Conservation (phyloP, 176 grass and related monocot species). For the Zoysia japonica region DNA sequence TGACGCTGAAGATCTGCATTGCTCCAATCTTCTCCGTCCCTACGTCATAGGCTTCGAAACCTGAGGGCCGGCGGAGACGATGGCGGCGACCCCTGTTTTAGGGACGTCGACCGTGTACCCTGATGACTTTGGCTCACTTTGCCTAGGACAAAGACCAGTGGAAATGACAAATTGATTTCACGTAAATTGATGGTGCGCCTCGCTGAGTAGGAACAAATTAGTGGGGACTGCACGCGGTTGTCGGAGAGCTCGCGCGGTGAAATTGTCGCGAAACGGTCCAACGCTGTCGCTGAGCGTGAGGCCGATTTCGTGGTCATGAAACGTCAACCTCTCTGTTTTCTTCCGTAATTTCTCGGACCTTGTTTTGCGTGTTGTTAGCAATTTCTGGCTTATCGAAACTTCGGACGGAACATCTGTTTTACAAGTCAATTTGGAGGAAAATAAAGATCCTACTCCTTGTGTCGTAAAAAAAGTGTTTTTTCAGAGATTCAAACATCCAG, state of each 20-base stretch:
- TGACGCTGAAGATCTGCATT: too few relatives aligned
- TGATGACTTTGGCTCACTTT: background rate
- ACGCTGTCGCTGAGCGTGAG: background rate
- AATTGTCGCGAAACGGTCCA: background rate
- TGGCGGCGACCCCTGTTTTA: background rate
- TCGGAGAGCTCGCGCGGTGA: background rate
- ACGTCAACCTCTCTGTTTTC: too few relatives aligned
- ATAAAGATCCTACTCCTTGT: too few relatives aligned
- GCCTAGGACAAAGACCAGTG: background rate
- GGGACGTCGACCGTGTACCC: background rate
- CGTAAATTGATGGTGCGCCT: too few relatives aligned
- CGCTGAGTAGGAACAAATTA: background rate
- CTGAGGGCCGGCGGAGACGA: background rate
- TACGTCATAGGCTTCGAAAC: conserved; percentile 29
- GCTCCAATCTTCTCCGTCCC: background rate
- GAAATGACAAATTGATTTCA: background rate
- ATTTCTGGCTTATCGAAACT: too few relatives aligned
- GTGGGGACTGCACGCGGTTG: background rate
- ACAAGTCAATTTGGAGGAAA: too few relatives aligned
- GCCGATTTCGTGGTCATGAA: too few relatives aligned
- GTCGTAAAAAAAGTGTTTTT: too few relatives aligned
- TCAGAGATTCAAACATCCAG: too few relatives aligned
- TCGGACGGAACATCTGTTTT: too few relatives aligned
- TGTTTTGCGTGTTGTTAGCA: too few relatives aligned
- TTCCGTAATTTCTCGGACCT: too few relatives aligned